Base-by-base conservation (phyloP, 371 early-diverging fungal genomes). In the Syncephalis plumigaleata region DNA sequence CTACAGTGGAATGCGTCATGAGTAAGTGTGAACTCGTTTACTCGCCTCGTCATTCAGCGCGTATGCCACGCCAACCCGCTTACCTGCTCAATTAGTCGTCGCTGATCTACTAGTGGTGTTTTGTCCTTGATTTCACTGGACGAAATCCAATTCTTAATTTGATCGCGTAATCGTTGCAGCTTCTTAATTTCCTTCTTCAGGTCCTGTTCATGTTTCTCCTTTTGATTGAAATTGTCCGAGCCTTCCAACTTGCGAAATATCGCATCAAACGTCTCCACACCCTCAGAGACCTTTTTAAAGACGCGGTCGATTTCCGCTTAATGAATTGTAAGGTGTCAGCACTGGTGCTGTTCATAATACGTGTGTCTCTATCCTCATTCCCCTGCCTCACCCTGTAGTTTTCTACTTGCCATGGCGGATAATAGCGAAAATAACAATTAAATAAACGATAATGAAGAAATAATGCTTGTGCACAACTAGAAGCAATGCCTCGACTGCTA, bases 141-240 rank as follows among this genome's bases (percentile, higher is more conserved):
- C 3, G 84, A 70, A 36, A 89, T 67, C 93, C 93, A 97, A 48
- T 83, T 78, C 63, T 95, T 93, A 59, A 97, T 95, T 63, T 93
- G 92, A 65, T 97, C 97, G 39, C 97, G 80, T 51, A 74, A 69
- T 55, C 93, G 70, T 58, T 95, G 95, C 46, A 96, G 71, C 64
- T 95, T 94, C 63, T 97, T 97, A 62, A 97, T 95, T 65, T 97
- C 96, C 68, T 91, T 91, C 61, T 97, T 97, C 52, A 97, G 64
- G 52, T 93, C 95, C 39, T 75, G 74, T 55, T 97, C 97, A 52
- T 83, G 81, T 66, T 95, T 94, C 55, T 97, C 92, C 64, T 89
- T 90, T 59, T 93, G 94, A 50, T 89, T 80, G 43, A 70, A 55
- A 53, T 82, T 88, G 11, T 72, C 71, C 9, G 91, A 74, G 21